Percentiles rank a stretch among this genome's conserved stretches.
These are phyloP conservation scores for Immersiella caudata DNA, from an alignment of 495 filamentous ascomycete species.

Conservation along the genomic window DNA sequence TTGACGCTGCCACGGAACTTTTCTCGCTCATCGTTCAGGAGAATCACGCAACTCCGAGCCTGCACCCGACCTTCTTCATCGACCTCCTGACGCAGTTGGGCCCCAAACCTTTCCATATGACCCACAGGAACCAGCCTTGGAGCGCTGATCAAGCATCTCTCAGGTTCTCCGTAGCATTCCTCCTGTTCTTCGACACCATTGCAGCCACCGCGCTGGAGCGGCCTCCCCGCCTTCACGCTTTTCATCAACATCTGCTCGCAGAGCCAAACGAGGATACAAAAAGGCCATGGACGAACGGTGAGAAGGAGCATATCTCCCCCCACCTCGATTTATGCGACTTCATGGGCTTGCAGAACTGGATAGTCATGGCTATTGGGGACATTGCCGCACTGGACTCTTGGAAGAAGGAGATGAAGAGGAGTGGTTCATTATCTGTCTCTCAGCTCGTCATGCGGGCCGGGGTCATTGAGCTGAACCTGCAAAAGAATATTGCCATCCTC, in stretches of 20 bases:
- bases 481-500: conserved; percentile 28
- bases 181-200: conserved; percentile 55
- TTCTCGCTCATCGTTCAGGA: conserved; percentile 49
- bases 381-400: conserved; percentile 54
- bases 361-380: conserved; percentile 47
- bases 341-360: conserved; percentile 53
- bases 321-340: conserved; percentile 46
- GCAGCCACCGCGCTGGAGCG: conserved; percentile 49
- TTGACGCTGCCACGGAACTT: conserved; percentile 51
- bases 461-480: conserved; percentile 43
- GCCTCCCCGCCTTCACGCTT: conserved; percentile 45
- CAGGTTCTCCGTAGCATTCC: conserved; percentile 53
- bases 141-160: conserved; percentile 56
- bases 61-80: conserved; percentile 32
- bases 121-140: conserved; percentile 34
- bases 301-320: conserved; percentile 28
- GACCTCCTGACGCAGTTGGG: conserved; percentile 38
- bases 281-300: conserved; percentile 20
- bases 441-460: conserved; percentile 49
- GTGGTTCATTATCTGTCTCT: conserved; percentile 48
- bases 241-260: conserved; percentile 43
- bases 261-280: conserved; percentile 22
- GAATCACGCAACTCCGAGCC: conserved; percentile 14
- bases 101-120: conserved; percentile 26
- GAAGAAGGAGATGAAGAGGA: conserved; percentile 49